phyloP scores from a whole-genome alignment of 331 rosid species.

The Acacia concinna region DNA sequence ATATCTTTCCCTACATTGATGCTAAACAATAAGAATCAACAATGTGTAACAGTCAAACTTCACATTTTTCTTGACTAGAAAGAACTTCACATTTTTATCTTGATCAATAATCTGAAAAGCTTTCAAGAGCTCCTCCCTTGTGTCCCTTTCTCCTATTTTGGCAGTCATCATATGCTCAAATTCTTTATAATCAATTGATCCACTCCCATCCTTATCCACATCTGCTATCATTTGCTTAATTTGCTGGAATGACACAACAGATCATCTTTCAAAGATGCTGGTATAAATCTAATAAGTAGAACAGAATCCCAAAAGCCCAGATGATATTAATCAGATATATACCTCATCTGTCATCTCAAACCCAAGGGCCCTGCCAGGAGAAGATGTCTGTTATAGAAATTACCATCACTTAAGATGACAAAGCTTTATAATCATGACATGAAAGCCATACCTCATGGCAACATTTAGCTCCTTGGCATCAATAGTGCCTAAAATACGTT shows the following conservation, averaged over 20 bases:
- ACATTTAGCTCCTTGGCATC: constrained; percentile 96
- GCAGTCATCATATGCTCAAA: constrained; percentile 96
- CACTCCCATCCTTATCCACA: constrained; percentile 98
- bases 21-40: constrained; percentile 32
- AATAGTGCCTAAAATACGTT: constrained; percentile 62
- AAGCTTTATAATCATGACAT: constrained; percentile 5
- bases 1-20: constrained; percentile 78
- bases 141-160: constrained; percentile 96
- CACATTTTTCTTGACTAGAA: constrained; percentile 46
- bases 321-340: constrained; percentile 15
- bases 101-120: constrained; percentile 82
- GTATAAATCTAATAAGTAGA: constrained; percentile 15
- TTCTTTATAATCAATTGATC: constrained; percentile 91
- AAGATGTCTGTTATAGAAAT: constrained; percentile 22
- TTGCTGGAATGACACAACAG: constrained; percentile 61
- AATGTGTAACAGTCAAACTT: constrained; percentile 17
- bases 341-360: constrained; percentile 99
- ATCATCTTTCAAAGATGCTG: constrained; percentile 36
- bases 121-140: constrained; percentile 91
- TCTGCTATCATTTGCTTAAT: constrained; percentile 92
- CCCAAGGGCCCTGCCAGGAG: constrained; percentile 86
- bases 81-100: constrained; percentile 63
- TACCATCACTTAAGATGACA: constrained; percentile 8
- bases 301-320: constrained; percentile 13
- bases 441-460: constrained; percentile 78